phyloP scores from a whole-genome alignment of 1,139 yeast species.

The Debaryomyces nepalensis region DNA sequence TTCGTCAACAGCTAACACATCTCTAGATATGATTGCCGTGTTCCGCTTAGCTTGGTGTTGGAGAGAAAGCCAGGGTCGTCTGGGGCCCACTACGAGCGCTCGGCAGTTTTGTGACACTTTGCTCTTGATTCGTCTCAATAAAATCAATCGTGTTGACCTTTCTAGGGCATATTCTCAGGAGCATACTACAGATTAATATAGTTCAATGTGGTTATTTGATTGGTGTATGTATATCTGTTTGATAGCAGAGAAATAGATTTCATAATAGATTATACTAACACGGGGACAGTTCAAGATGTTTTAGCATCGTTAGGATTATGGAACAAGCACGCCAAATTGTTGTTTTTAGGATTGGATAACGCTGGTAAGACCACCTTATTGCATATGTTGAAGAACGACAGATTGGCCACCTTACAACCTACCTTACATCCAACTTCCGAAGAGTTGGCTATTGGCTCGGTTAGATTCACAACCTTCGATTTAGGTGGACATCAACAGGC shows the following conservation, averaged over 20 bases:
- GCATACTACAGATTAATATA: background rate
- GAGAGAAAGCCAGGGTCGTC: background rate
- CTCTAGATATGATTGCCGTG: background rate
- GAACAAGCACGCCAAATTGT: slow-evolving; percentile 96
- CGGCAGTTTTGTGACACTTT: slow-evolving; percentile 2
- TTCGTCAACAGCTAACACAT: no score
- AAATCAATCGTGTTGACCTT: background rate
- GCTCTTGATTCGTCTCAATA: background rate
- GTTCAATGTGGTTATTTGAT: slow-evolving; percentile 45
- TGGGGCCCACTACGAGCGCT: background rate
- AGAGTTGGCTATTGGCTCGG: slow-evolving; percentile 95
- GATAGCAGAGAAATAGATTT: background rate
- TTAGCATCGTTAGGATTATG: slow-evolving; percentile 92
- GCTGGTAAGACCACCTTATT: slow-evolving; percentile 98
- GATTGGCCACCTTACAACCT: slow-evolving; percentile 96
- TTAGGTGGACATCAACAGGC: slow-evolving; percentile 99
- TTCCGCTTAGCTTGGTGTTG: background rate
- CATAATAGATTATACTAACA: slow-evolving; percentile 9
- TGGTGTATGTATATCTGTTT: slow-evolving; percentile 44
- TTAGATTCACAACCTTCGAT: slow-evolving; percentile 96
- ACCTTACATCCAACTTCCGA: slow-evolving; percentile 98
- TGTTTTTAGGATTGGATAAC: slow-evolving; percentile 94
- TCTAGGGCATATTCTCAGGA: background rate
- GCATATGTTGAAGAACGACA: slow-evolving; percentile 96
- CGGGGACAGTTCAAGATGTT: slow-evolving; percentile 74